phyloP scores from a whole-genome alignment of 2,329 filamentous ascomycete species.

The Septoria linicola region DNA sequence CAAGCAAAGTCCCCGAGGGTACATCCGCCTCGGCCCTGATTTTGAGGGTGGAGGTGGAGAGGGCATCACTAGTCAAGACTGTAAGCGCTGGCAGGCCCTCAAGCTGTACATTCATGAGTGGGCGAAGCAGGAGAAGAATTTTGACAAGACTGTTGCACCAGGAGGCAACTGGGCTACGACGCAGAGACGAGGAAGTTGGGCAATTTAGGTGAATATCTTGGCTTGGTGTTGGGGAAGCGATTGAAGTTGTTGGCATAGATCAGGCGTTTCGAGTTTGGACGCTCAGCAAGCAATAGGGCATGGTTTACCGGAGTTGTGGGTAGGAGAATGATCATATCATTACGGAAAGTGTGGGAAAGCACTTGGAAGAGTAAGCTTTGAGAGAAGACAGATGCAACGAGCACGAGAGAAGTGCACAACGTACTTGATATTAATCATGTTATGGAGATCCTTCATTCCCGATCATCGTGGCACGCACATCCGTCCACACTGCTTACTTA shows the following conservation, averaged over 20 bases:
- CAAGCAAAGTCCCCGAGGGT: slow-evolving; percentile 62
- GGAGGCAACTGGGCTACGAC: slow-evolving; percentile 44
- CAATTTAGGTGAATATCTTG: slow-evolving; percentile 26
- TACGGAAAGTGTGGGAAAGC: no score
- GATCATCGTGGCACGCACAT: neutral
- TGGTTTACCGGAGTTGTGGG: no score
- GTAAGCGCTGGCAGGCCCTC: slow-evolving; percentile 79
- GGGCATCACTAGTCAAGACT: slow-evolving; percentile 49
- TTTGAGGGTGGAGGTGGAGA: slow-evolving; percentile 50
- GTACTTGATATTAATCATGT: neutral
- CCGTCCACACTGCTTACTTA: neutral
- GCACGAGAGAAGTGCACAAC: neutral
- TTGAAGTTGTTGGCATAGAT: no score
- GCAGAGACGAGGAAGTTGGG: slow-evolving; percentile 52
- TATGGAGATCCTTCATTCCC: no score
- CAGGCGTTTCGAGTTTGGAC: no score
- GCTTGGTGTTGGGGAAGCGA: neutral
- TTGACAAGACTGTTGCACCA: slow-evolving; percentile 44
- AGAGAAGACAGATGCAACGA: neutral
- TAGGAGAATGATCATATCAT: no score
- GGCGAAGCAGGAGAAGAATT: slow-evolving; percentile 79
- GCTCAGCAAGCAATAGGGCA: no score
- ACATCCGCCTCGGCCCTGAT: slow-evolving; percentile 60
- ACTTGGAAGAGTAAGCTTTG: no score
- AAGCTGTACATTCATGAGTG: slow-evolving; percentile 83